Conservation (phyloP, 176 grass and related monocot species). For the Aechmea fasciata region DNA sequence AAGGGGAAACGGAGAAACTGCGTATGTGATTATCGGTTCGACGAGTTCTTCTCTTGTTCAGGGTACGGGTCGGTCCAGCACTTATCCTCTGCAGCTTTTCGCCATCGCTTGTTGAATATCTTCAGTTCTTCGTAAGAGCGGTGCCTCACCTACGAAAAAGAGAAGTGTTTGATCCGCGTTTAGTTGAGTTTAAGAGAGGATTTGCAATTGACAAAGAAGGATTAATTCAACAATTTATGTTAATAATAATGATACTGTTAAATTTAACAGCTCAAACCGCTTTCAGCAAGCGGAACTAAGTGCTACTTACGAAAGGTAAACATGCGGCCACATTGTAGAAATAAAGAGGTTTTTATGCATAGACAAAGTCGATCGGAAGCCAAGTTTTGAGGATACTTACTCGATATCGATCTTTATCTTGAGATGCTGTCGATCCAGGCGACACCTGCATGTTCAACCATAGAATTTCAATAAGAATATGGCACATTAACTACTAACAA, state of each 20-base stretch:
- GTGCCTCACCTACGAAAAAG: conserved; percentile 38
- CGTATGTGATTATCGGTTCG: not conserved
- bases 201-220: not conserved
- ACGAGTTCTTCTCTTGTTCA: conserved; percentile 8
- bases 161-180: not conserved
- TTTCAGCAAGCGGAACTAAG: not conserved
- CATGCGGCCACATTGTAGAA: not conserved
- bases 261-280: not conserved
- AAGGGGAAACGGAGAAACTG: no score
- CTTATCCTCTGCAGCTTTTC: conserved; percentile 35
- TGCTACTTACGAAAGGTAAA: not conserved
- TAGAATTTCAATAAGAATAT: not conserved
- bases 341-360: not conserved
- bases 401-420: conserved; percentile 27
- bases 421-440: not conserved
- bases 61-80: conserved; percentile 73
- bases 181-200: not conserved
- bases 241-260: not conserved
- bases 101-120: conserved; percentile 68
- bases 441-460: conserved; percentile 14
- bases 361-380: not conserved
- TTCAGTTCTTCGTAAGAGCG: conserved; percentile 60
- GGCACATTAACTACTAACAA: not conserved
- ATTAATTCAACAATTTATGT: not conserved
- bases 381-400: conserved; percentile 16